Percentiles rank a stretch among this genome's conserved stretches.
These are phyloP conservation scores for Penicillium pulvis DNA, from an alignment of 495 filamentous ascomycete species.

Conservation along the genomic window DNA sequence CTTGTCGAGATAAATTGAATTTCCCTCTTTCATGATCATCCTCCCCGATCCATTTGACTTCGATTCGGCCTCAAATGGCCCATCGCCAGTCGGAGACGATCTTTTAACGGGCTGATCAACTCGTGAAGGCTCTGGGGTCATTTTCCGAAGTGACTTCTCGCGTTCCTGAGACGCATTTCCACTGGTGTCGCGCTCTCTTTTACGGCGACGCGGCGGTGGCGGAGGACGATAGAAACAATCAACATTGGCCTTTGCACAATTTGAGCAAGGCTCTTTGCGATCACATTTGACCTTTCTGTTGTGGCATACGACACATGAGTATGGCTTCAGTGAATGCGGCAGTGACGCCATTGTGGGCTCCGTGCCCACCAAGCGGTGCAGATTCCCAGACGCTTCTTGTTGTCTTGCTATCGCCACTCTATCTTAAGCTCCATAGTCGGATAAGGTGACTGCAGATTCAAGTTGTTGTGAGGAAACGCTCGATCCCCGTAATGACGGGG, in stretches of 20 bases:
- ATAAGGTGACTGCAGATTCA: background rate
- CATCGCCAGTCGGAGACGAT: background rate
- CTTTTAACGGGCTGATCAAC: background rate
- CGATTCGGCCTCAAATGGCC: background rate
- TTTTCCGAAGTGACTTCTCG: constrained; percentile 13
- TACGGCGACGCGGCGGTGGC: constrained; percentile 58
- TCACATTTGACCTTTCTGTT: constrained; percentile 71
- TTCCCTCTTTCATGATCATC: constrained; percentile 40
- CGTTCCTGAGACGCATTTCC: constrained; percentile 45
- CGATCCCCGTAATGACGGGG: background rate
- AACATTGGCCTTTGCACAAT: constrained; percentile 60
- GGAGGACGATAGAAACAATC: constrained; percentile 64
- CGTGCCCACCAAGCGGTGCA: background rate
- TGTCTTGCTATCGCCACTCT: background rate
- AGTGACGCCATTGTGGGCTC: constrained; percentile 8
- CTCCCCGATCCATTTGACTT: constrained; percentile 23
- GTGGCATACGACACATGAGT: constrained; percentile 66
- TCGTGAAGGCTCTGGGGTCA: background rate
- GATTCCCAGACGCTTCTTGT: background rate
- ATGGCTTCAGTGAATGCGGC: constrained; percentile 26
- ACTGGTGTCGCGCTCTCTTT: constrained; percentile 50
- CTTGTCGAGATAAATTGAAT: constrained; percentile 53
- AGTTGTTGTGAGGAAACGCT: background rate
- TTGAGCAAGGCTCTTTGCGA: constrained; percentile 63
- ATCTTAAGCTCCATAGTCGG: background rate